Percentiles rank a stretch among this genome's conserved stretches.
phyloP scores from a whole-genome alignment of 108 stramenopile species.

The Cafeteria roenbergensis region DNA sequence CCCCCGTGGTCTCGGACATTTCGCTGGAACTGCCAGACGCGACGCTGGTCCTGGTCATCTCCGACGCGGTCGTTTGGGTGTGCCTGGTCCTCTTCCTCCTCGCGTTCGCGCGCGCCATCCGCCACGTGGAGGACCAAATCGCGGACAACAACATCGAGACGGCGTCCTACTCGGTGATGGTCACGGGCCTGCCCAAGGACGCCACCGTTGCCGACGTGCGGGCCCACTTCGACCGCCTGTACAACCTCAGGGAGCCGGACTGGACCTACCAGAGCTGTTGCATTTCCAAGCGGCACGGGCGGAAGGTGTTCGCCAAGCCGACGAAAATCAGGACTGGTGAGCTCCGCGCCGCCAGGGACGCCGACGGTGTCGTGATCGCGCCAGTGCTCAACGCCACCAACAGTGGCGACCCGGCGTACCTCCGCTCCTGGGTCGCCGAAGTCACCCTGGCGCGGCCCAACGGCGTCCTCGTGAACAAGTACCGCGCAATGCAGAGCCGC shows the following conservation, averaged over 20 bases:
- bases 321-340: too few species aligned
- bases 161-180: not conserved
- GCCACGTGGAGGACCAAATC: too few species aligned
- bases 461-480: not conserved
- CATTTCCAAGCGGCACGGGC: too few species aligned
- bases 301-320: too few species aligned
- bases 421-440: slow-evolving; percentile 3
- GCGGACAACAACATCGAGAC: not conserved
- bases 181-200: not conserved
- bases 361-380: not conserved
- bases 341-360: not conserved
- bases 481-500: not conserved
- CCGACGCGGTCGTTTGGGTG: too few species aligned
- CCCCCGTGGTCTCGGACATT: too few species aligned
- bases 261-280: slow-evolving; percentile 7
- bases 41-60: too few species aligned
- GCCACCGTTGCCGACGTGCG: not conserved
- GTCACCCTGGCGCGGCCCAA: slow-evolving; percentile 3
- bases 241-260: slow-evolving; percentile 2
- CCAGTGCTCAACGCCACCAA: slow-evolving; percentile 1
- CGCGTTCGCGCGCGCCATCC: too few species aligned
- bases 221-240: slow-evolving; percentile 3
- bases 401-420: not conserved
- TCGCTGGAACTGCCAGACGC: too few species aligned
- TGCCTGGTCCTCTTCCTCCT: too few species aligned